phyloP scores from a whole-genome alignment of 305 asterid genomes.

The Rubia peregrina region DNA sequence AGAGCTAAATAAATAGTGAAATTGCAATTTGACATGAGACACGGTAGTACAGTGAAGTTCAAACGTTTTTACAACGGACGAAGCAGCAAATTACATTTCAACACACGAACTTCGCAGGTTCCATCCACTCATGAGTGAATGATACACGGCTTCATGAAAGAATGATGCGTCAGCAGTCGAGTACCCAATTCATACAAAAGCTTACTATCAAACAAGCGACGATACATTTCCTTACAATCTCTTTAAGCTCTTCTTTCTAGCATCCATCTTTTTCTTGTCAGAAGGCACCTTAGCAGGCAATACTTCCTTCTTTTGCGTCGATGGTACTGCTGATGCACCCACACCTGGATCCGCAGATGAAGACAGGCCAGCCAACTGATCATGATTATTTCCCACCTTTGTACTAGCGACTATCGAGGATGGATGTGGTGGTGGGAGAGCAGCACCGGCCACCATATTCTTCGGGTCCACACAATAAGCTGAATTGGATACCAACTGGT shows the following conservation, averaged over 20 bases:
- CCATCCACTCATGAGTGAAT: not conserved
- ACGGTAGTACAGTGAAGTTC: too few species aligned
- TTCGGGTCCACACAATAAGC: slow-evolving; percentile 48
- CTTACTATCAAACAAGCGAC: not conserved
- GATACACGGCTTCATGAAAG: too few species aligned
- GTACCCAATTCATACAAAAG: not conserved
- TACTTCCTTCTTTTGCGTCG: slow-evolving; percentile 50
- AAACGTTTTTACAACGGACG: too few species aligned
- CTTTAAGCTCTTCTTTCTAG: slow-evolving; percentile 88
- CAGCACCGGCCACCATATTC: slow-evolving; percentile 31
- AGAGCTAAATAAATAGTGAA: too few species aligned
- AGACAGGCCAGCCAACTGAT: slow-evolving; percentile 27
- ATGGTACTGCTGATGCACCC: slow-evolving; percentile 45
- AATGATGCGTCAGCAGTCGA: too few species aligned
- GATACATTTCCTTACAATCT: slow-evolving; percentile 42
- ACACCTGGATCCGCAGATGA: slow-evolving; percentile 43
- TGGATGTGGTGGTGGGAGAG: slow-evolving; percentile 18
- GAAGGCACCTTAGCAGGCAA: slow-evolving; percentile 43
- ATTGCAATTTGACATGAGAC: too few species aligned
- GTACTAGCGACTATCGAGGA: slow-evolving; percentile 38
- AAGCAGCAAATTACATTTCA: too few species aligned
- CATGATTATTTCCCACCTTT: slow-evolving; percentile 52
- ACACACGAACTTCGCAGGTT: too few species aligned
- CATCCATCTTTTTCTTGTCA: slow-evolving; percentile 87
- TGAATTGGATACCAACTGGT: slow-evolving; percentile 44